A percentile compares a stretch with the other conserved stretches of the same genome.
Conservation (phyloP, 495 filamentous ascomycete genomes). For the Penicillium herquei region DNA sequence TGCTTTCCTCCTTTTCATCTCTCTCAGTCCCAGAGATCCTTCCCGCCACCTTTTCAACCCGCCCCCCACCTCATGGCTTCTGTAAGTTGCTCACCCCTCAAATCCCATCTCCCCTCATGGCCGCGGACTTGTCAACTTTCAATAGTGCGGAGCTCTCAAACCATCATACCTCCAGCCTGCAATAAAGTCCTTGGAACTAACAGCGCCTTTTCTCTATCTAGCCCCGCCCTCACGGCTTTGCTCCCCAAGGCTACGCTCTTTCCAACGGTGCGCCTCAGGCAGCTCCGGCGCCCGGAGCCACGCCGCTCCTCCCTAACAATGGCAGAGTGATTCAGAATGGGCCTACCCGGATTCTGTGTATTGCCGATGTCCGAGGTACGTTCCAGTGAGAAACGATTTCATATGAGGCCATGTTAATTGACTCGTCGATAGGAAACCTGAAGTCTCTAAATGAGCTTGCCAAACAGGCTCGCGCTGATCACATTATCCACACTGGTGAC, state of each 20-base stretch:
- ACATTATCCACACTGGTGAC: slow-evolving; percentile 97
- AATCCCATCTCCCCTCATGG: slow-evolving; percentile 17
- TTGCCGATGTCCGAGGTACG: slow-evolving; percentile 96
- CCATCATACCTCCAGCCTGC: not conserved
- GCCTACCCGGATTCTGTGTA: slow-evolving; percentile 82
- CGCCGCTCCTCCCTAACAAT: slow-evolving; percentile 62
- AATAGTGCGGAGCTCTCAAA: slow-evolving; percentile 1
- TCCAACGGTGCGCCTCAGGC: slow-evolving; percentile 42
- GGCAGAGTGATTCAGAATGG: slow-evolving; percentile 80
- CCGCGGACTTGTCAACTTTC: slow-evolving; percentile 13
- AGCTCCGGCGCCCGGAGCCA: slow-evolving; percentile 50
- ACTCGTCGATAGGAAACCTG: slow-evolving; percentile 69
- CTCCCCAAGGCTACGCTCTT: slow-evolving; percentile 49
- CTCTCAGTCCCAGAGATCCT: slow-evolving; percentile 7
- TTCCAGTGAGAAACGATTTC: not conserved
- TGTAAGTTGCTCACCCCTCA: slow-evolving; percentile 38
- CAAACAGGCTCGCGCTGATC: slow-evolving; percentile 86
- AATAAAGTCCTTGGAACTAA: slow-evolving; percentile 5
- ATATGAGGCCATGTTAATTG: slow-evolving; percentile 13
- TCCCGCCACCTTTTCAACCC: not conserved
- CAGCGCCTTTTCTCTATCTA: slow-evolving; percentile 13
- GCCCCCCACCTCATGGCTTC: slow-evolving; percentile 47
- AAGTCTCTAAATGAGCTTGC: slow-evolving; percentile 95
- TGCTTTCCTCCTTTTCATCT: slow-evolving; percentile 19
- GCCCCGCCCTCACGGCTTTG: slow-evolving; percentile 50